These are phyloP conservation scores for Monosporascus sp. DNA, from an alignment of 2,329 filamentous ascomycete genomes.

Conservation along the genomic window DNA sequence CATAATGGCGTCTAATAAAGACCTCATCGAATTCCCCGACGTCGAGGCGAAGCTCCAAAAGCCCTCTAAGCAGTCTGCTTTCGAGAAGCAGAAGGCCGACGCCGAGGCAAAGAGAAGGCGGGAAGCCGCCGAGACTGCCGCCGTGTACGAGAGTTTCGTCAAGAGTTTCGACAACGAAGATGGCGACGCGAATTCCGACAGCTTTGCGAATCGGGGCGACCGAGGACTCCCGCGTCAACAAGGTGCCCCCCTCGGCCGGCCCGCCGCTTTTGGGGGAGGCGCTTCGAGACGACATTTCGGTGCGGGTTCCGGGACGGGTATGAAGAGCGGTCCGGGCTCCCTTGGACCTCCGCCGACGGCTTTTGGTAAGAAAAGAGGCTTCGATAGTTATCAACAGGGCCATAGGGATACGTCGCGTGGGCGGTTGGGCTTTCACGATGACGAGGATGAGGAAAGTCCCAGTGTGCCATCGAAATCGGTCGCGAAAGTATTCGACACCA, in stretches of 20 bases:
- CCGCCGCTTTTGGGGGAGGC: conserved; percentile 24
- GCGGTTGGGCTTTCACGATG: conserved; percentile 35
- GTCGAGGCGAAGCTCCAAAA: conserved; percentile 73
- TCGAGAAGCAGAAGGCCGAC: conserved; percentile 84
- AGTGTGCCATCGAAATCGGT: conserved; percentile 49
- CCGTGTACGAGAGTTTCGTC: conserved; percentile 81
- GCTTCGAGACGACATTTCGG: conserved; percentile 59
- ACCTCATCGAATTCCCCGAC: conserved; percentile 59
- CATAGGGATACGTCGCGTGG: conserved; percentile 27
- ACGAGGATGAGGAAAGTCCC: conserved; percentile 22
- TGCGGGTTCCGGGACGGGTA: conserved; percentile 42
- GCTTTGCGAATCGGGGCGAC: conserved; percentile 10
- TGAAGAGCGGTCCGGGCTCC: conserved; percentile 59
- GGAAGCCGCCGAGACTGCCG: conserved; percentile 82
- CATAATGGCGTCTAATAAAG: conserved; percentile 32
- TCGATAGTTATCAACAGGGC: conserved; percentile 39
- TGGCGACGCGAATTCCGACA: conserved; percentile 33
- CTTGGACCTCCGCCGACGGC: conserved; percentile 48
- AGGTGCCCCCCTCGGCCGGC: conserved; percentile 17
- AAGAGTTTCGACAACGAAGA: conserved; percentile 68
- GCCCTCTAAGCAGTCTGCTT: conserved; percentile 76
- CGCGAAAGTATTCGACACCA: conserved; percentile 68
- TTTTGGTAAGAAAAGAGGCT: conserved; percentile 51
- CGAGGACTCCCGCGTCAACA: conserved; percentile 12
- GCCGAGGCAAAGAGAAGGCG: conserved; percentile 81